Percentiles rank a stretch among this genome's conserved stretches.
Evolutionary conservation across 176 grass and related monocot genomes (phyloP).

Genomic region (Oryza punctata): DNA sequence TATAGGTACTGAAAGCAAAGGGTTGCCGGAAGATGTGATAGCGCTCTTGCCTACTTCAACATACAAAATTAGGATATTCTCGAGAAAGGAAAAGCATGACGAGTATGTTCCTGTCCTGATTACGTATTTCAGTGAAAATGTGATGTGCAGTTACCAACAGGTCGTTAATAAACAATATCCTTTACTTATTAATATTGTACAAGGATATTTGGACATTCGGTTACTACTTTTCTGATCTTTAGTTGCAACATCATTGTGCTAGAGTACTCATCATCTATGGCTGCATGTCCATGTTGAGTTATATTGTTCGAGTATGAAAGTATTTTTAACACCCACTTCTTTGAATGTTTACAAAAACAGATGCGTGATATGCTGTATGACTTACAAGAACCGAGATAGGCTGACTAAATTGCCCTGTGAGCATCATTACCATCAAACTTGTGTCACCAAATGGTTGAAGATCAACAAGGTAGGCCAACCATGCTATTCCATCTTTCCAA

Average conservation of each 20-base stretch:
- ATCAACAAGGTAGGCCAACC: slow-evolving; percentile 74
- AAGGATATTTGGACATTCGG: background rate
- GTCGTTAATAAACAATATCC: background rate
- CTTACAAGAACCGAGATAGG: slow-evolving; percentile 80
- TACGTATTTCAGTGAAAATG: background rate
- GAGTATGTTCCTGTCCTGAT: slow-evolving; percentile 63
- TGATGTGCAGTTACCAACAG: background rate
- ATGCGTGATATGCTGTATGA: slow-evolving; percentile 90
- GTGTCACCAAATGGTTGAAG: slow-evolving; percentile 79
- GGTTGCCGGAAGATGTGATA: slow-evolving; percentile 67
- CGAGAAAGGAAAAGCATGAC: slow-evolving; percentile 71
- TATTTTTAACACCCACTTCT: slow-evolving; percentile 21
- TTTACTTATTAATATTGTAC: slow-evolving; percentile 18
- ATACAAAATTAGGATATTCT: slow-evolving; percentile 81
- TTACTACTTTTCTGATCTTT: background rate
- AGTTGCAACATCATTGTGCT: slow-evolving; percentile 19
- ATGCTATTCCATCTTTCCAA: slow-evolving; percentile 10
- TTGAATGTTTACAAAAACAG: slow-evolving; percentile 48
- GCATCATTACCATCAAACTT: slow-evolving; percentile 82
- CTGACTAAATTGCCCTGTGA: slow-evolving; percentile 73
- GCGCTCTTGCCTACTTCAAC: slow-evolving; percentile 55
- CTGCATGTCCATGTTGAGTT: slow-evolving; percentile 2
- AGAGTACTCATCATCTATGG: background rate
- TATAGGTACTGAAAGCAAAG: slow-evolving; percentile 84
- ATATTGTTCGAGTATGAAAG: background rate